Percentiles rank a stretch among this genome's conserved stretches.
phyloP scores from a whole-genome alignment of 768 basidiomycete species.

The Leccinum pellstonianum region DNA sequence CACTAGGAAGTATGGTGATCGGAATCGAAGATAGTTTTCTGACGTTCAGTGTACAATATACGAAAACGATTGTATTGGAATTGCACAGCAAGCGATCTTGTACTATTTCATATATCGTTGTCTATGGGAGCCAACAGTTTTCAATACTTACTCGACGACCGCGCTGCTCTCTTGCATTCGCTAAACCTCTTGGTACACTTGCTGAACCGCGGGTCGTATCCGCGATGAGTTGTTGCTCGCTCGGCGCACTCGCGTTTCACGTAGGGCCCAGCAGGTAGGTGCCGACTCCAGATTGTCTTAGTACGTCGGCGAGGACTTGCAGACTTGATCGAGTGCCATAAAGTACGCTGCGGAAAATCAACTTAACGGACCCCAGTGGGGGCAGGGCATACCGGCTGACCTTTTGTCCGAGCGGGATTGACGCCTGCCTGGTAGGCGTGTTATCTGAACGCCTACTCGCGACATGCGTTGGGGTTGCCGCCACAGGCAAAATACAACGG shows the following conservation, averaged over 20 bases:
- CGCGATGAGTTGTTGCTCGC: slow-evolving; percentile 47
- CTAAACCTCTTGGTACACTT: slow-evolving; percentile 50
- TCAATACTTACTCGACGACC: slow-evolving; percentile 20
- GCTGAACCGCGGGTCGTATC: slow-evolving; percentile 44
- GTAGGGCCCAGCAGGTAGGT: slow-evolving; percentile 52
- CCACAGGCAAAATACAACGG: slow-evolving; percentile 57
- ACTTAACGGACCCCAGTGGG: neutral
- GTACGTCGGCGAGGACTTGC: slow-evolving; percentile 43
- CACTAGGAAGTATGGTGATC: neutral
- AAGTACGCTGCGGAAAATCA: slow-evolving; percentile 41
- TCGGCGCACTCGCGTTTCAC: slow-evolving; percentile 29
- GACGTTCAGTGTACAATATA: neutral
- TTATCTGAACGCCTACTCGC: slow-evolving; percentile 58
- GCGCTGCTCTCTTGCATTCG: slow-evolving; percentile 34
- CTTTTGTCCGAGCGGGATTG: slow-evolving; percentile 52
- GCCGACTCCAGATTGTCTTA: slow-evolving; percentile 63
- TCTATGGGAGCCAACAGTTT: neutral
- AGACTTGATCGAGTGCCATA: slow-evolving; percentile 48
- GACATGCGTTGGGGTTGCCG: slow-evolving; percentile 58
- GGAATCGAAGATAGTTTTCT: neutral
- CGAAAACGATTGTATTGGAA: too few relatives aligned
- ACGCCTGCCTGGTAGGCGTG: slow-evolving; percentile 58
- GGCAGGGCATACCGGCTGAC: slow-evolving; percentile 31
- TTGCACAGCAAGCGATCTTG: neutral
- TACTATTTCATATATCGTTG: neutral